A percentile compares a stretch with the other conserved stretches of the same genome.
These are phyloP conservation scores for Serpula lacrymans DNA, from an alignment of 768 basidiomycete genomes.

Conservation along the genomic window DNA sequence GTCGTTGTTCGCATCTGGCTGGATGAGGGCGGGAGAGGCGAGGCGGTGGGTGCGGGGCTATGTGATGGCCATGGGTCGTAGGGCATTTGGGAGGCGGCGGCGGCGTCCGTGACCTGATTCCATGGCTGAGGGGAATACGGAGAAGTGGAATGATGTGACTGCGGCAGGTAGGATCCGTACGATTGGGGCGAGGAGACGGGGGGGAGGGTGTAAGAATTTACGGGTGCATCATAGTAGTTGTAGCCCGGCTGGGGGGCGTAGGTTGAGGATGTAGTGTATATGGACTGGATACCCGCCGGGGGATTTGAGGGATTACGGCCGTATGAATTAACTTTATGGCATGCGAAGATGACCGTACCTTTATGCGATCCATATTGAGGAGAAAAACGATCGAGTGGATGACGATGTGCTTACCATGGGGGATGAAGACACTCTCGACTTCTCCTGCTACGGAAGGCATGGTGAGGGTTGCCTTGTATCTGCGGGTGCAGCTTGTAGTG, in stretches of 20 bases:
- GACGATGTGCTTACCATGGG: constrained; percentile 64
- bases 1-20: constrained; percentile 26
- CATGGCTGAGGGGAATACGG: constrained; percentile 24
- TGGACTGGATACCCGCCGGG: constrained; percentile 22
- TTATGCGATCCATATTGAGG: constrained; percentile 7
- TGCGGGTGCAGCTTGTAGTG: constrained; percentile 82
- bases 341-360: constrained; percentile 40
- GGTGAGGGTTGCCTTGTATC: constrained; percentile 71
- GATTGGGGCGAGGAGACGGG: constrained; percentile 25
- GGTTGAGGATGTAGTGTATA: constrained; percentile 21
- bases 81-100: constrained; percentile 24
- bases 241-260: constrained; percentile 22
- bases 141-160: constrained; percentile 18
- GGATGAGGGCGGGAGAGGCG: constrained; percentile 16
- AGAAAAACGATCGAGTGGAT: constrained; percentile 31
- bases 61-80: constrained; percentile 28
- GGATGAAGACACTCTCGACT: constrained; percentile 87
- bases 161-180: constrained; percentile 15
- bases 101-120: constrained; percentile 23
- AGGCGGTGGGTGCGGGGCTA: constrained; percentile 25
- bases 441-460: constrained; percentile 58
- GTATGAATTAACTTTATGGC: constrained; percentile 31
- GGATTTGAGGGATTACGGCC: constrained; percentile 16
- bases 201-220: constrained; percentile 27
- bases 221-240: constrained; percentile 24